These are phyloP conservation scores for Euphorbia celastroides DNA, from an alignment of 441 rosid genomes.

Conservation along the genomic window DNA sequence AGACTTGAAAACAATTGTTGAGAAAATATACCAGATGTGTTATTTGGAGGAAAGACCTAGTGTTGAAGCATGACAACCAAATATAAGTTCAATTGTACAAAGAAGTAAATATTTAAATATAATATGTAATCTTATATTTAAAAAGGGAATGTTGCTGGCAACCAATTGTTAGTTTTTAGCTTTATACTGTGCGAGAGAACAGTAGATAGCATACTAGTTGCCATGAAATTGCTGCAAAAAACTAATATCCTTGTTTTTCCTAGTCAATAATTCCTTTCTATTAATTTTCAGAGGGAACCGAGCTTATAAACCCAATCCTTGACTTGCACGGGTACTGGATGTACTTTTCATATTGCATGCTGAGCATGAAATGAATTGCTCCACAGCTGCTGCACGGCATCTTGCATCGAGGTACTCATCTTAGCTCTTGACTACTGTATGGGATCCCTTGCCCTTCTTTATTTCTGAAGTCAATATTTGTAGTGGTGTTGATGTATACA, in stretches of 20 bases:
- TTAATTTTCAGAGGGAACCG: slow-evolving; percentile 73
- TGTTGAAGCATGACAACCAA: neutral
- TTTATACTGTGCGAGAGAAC: neutral
- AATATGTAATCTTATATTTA: neutral
- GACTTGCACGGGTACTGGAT: slow-evolving; percentile 83
- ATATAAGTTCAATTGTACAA: neutral
- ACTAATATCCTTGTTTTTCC: neutral
- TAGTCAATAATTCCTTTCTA: slow-evolving; percentile 13
- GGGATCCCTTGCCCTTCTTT: neutral
- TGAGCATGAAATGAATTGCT: slow-evolving; percentile 98
- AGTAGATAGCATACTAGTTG: neutral
- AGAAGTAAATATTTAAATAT: neutral
- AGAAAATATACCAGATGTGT: too few relatives aligned
- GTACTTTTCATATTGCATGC: slow-evolving; percentile 90
- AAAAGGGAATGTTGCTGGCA: neutral
- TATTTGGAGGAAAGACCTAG: too few relatives aligned
- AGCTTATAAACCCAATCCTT: slow-evolving; percentile 88
- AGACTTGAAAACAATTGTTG: too few relatives aligned
- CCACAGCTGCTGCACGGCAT: slow-evolving; percentile 96
- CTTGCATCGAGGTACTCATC: slow-evolving; percentile 82
- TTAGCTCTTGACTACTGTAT: slow-evolving; percentile 12
- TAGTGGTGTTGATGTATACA: slow-evolving; percentile 92
- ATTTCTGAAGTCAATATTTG: slow-evolving; percentile 16
- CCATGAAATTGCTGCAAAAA: neutral
- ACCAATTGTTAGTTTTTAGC: neutral